Evolutionary conservation across 2,329 filamentous ascomycete species (phyloP).

Genomic region (Sclerotinia borealis): DNA sequence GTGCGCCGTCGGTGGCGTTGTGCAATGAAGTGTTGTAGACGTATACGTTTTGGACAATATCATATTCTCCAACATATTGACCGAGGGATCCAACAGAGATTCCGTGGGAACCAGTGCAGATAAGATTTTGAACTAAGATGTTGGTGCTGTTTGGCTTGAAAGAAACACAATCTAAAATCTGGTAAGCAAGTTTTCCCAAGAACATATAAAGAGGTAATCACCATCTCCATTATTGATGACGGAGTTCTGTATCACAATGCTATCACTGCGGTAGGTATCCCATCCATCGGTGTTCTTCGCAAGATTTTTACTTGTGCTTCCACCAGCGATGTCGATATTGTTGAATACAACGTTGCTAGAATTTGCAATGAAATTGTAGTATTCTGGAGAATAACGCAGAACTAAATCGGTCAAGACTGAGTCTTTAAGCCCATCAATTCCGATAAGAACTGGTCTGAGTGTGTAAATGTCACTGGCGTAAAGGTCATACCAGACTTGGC

Average conservation of each 20-base stretch:
- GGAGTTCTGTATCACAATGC: conserved; percentile 62
- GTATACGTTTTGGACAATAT: conserved; percentile 64
- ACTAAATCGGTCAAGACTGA: conserved; percentile 54
- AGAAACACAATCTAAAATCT: conserved; percentile 53
- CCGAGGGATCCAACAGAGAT: conserved; percentile 68
- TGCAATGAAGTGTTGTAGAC: conserved; percentile 55
- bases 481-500: conserved; percentile 53
- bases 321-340: conserved; percentile 54
- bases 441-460: conserved; percentile 52
- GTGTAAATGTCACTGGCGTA: conserved; percentile 52
- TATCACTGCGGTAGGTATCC: conserved; percentile 56
- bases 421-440: conserved; percentile 49
- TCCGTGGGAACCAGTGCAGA: conserved; percentile 65
- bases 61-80: conserved; percentile 54
- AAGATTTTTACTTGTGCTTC: conserved; percentile 43
- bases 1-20: conserved; percentile 54
- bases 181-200: background rate
- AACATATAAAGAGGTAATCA: conserved; percentile 8
- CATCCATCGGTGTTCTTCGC: conserved; percentile 64
- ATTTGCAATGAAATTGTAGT: conserved; percentile 62
- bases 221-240: conserved; percentile 58
- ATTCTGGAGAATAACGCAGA: conserved; percentile 51
- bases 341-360: conserved; percentile 58
- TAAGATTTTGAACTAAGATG: conserved; percentile 59
- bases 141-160: conserved; percentile 71